These are phyloP conservation scores for Trichosporon sp. DNA, from an alignment of 1,284 basidiomycete species.

Conservation along the genomic window DNA sequence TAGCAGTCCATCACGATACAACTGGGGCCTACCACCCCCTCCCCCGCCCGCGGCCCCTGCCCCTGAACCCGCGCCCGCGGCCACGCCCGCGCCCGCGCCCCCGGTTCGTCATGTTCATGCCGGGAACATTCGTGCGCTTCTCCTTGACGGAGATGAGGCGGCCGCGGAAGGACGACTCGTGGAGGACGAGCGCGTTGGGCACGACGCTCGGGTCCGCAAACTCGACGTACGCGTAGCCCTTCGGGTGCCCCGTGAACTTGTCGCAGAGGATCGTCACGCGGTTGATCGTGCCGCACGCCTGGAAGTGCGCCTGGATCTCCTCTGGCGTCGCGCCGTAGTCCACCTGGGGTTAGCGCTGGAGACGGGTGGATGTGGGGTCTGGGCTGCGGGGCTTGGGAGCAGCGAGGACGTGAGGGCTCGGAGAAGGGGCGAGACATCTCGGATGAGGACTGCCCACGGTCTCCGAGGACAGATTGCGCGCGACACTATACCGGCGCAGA, in stretches of 20 bases:
- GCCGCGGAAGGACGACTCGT: slow-evolving; percentile 91
- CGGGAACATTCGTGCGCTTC: slow-evolving; percentile 89
- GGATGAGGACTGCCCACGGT: too few relatives aligned
- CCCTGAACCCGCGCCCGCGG: slow-evolving; percentile 60
- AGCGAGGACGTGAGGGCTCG: too few relatives aligned
- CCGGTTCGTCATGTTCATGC: slow-evolving; percentile 61
- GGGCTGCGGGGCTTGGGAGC: background rate
- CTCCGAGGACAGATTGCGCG: too few relatives aligned
- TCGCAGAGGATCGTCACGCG: slow-evolving; percentile 98
- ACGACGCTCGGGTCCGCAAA: slow-evolving; percentile 93
- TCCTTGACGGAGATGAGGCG: slow-evolving; percentile 87
- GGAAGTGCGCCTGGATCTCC: slow-evolving; percentile 97
- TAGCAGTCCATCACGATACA: background rate
- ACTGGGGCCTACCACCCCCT: slow-evolving; percentile 13
- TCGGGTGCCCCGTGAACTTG: slow-evolving; percentile 99
- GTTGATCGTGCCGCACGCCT: slow-evolving; percentile 96
- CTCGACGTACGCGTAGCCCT: slow-evolving; percentile 99
- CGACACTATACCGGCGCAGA: too few relatives aligned
- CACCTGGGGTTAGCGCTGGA: slow-evolving; percentile 58
- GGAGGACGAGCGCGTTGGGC: slow-evolving; percentile 87
- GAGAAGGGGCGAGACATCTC: too few relatives aligned
- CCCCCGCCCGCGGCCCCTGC: slow-evolving; percentile 73
- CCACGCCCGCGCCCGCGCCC: slow-evolving; percentile 64
- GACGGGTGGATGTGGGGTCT: background rate
- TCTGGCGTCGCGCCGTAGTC: slow-evolving; percentile 97